Evolutionary conservation across 345 rosid species (phyloP), one percentile per base, ranked within the genome.

Genomic region (Eucalyptus erythrocorys): DNA sequence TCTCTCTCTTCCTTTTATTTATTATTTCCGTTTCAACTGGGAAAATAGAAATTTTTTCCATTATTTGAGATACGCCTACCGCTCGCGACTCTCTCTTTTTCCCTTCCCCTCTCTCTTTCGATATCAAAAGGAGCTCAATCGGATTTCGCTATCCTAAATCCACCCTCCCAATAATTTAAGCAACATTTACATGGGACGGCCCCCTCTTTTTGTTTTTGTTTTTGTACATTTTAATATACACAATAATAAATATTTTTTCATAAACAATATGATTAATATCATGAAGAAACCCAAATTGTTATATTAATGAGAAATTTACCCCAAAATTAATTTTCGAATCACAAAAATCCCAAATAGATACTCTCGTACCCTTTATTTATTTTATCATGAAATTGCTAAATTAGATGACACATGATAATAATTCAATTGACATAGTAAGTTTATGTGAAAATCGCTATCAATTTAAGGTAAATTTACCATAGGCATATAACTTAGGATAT

Each of bases 281-380:
- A 3, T 7, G 24, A 51, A 7, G 57, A 51, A 51, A 51, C 5
- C 26, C 24, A 51, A 51, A 51, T 4, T 51, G 0, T 51, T 51
- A 51, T 51, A 21, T 10, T 1, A 10, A 51, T 1, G 26, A 51
- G 57, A 51, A 51, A 51, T 21, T 21, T 51, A 51, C 8, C 57
- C 1, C 57, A 51, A 51, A 51, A 51, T 51, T 51, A 51, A 51
- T 51, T 51, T 51, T 51, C 21, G 21, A 43, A 26, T 51, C 26
- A 51, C 57, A 51, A 51, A 51, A 51, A 51, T 19, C 57, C 26
- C 26, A 51, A 51, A 51, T 51, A 51, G 0, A 51, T 51, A 51
- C 2, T 3, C 26, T 21, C 5, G 10, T 7, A 21, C 10, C 4
- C 4, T 51, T 51, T 0, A 1, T 8, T 51, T 21, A 19, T 51